Conservation (phyloP, 2,329 filamentous ascomycete genomes). For the Diplodia seriata region DNA sequence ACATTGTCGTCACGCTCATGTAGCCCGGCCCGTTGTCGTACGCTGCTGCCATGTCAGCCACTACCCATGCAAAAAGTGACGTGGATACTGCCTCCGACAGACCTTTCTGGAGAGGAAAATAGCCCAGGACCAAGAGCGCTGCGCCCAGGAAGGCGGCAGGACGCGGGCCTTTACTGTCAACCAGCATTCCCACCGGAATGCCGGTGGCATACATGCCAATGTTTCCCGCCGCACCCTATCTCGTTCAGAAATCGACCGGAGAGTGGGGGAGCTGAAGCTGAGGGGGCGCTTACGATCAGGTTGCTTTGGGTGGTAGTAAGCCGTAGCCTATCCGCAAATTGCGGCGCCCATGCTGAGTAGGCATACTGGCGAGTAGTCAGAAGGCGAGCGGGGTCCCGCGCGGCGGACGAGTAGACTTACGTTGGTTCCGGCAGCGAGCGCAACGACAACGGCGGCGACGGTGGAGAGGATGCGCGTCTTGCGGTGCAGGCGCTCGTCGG, state of each 20-base stretch:
- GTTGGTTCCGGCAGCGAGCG: constrained; percentile 91
- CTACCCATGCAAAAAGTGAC: neutral
- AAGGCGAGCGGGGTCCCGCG: neutral
- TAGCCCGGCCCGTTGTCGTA: constrained; percentile 72
- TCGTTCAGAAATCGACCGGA: constrained; percentile 41
- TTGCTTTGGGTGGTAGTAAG: constrained; percentile 94
- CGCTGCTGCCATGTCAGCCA: constrained; percentile 58
- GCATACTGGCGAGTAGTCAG: constrained; percentile 75
- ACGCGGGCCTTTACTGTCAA: constrained; percentile 81
- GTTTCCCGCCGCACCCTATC: constrained; percentile 71
- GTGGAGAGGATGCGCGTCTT: constrained; percentile 80
- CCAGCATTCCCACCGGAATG: constrained; percentile 85
- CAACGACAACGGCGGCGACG: constrained; percentile 81
- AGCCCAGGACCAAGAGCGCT: constrained; percentile 75
- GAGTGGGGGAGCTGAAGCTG: constrained; percentile 20
- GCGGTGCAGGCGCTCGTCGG: constrained; percentile 59
- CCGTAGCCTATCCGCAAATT: constrained; percentile 85
- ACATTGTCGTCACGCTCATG: constrained; percentile 66
- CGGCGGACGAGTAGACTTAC: constrained; percentile 57
- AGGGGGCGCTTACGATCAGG: constrained; percentile 70
- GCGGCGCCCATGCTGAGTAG: constrained; percentile 96
- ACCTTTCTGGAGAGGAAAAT: constrained; percentile 79
- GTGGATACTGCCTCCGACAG: constrained; percentile 31
- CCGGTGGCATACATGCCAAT: constrained; percentile 93
- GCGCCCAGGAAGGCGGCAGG: constrained; percentile 79